Evolutionary conservation across 2,329 filamentous ascomycete genomes (phyloP).

Genomic region (Ramichloridium luteum): DNA sequence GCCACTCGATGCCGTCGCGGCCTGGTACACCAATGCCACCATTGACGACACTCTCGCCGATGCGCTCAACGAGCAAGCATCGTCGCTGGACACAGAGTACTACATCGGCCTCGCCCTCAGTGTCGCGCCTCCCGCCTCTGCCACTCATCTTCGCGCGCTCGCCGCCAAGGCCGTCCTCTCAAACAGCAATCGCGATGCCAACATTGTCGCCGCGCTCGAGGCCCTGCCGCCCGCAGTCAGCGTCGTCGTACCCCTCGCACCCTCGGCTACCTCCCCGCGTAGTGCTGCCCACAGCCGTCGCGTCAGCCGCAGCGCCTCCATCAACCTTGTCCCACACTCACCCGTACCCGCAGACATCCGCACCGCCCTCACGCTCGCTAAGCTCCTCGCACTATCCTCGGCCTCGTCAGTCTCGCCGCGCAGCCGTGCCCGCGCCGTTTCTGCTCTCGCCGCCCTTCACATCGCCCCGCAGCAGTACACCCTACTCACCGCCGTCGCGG

Average conservation of each 20-base stretch:
- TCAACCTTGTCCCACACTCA: conserved; percentile 40
- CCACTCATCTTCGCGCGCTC: conserved; percentile 48
- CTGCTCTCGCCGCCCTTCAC: conserved; percentile 29
- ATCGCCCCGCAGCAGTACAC: conserved; percentile 30
- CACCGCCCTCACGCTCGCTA: conserved; percentile 46
- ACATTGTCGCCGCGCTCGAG: conserved; percentile 42
- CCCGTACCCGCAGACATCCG: conserved; percentile 46
- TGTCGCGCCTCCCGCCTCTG: conserved; percentile 66
- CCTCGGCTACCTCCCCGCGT: conserved; percentile 14
- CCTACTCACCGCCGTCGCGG: conserved; percentile 35
- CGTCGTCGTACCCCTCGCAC: conserved; percentile 10
- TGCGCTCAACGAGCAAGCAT: conserved; percentile 36
- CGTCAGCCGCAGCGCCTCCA: conserved; percentile 18
- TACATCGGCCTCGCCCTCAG: conserved; percentile 55
- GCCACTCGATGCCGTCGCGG: conserved; percentile 77
- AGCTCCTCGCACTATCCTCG: conserved; percentile 39
- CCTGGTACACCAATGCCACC: conserved; percentile 73
- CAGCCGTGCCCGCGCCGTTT: conserved; percentile 28
- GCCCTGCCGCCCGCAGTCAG: conserved; percentile 32
- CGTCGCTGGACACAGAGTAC: conserved; percentile 33
- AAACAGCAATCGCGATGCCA: conserved; percentile 38
- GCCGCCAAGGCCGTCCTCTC: conserved; percentile 48
- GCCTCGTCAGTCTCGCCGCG: conserved; percentile 9
- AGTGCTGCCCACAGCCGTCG: conserved; percentile 17
- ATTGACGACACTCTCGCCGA: conserved; percentile 58